These are phyloP conservation scores for Pichia sp. DNA, from an alignment of 1,139 yeast genomes.

Conservation along the genomic window DNA sequence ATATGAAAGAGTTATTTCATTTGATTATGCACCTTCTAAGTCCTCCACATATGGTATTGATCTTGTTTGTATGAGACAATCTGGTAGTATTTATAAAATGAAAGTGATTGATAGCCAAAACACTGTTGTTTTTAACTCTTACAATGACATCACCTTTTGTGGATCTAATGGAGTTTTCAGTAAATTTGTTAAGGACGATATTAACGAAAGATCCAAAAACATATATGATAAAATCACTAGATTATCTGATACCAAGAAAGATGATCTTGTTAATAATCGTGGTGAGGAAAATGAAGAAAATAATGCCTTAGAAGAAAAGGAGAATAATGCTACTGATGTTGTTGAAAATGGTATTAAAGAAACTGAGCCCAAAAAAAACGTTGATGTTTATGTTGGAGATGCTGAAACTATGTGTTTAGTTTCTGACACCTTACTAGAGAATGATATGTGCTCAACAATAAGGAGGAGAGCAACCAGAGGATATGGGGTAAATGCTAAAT, in stretches of 20 bases:
- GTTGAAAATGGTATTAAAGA: slow-evolving; percentile 13
- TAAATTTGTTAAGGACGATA: slow-evolving; percentile 31
- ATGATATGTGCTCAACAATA: slow-evolving; percentile 63
- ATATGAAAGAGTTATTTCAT: slow-evolving; percentile 75
- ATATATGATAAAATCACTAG: slow-evolving; percentile 19
- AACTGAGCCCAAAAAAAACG: slow-evolving; percentile 5
- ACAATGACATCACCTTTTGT: slow-evolving; percentile 60
- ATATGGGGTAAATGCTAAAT: slow-evolving; percentile 64
- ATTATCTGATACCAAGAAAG: background rate
- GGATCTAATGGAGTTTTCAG: slow-evolving; percentile 57
- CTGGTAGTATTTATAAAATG: slow-evolving; percentile 83
- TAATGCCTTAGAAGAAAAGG: slow-evolving; percentile 21
- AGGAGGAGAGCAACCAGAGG: slow-evolving; percentile 65
- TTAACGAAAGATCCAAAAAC: slow-evolving; percentile 26
- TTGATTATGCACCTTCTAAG: slow-evolving; percentile 68
- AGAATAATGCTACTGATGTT: background rate
- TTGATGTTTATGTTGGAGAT: slow-evolving; percentile 7
- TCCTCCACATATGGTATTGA: slow-evolving; percentile 30
- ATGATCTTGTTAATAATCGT: background rate
- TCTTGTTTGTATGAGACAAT: slow-evolving; percentile 80
- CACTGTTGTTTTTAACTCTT: slow-evolving; percentile 59
- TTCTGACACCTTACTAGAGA: slow-evolving; percentile 35
- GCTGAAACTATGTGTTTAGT: slow-evolving; percentile 10
- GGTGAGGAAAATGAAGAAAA: background rate
- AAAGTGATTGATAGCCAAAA: slow-evolving; percentile 64